These are phyloP conservation scores for Penicillium sp. DNA, from an alignment of 2,329 filamentous ascomycete genomes.

Conservation along the genomic window DNA sequence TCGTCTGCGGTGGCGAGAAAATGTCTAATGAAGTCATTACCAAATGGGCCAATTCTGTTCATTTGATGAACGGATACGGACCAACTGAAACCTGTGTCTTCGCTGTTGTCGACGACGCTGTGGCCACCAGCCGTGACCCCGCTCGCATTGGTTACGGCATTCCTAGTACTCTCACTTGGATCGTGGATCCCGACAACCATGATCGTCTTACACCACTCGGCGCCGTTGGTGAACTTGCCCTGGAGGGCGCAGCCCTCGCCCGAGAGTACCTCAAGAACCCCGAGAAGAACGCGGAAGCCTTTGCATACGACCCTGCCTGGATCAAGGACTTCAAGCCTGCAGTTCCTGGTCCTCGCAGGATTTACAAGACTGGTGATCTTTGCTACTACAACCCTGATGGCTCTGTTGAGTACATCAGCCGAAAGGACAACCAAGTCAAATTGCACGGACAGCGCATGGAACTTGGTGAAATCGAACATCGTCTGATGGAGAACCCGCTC, in stretches of 20 bases:
- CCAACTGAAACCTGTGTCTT: slow-evolving; percentile 40
- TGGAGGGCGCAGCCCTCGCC: slow-evolving; percentile 41
- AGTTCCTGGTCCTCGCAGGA: slow-evolving; percentile 13
- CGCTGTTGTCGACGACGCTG: slow-evolving; percentile 30
- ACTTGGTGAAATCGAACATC: slow-evolving; percentile 52
- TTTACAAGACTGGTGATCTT: slow-evolving; percentile 37
- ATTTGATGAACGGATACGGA: slow-evolving; percentile 43
- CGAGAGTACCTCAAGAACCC: slow-evolving; percentile 44
- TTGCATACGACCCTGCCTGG: slow-evolving; percentile 35
- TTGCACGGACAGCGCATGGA: slow-evolving; percentile 66
- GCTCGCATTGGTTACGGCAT: slow-evolving; percentile 31
- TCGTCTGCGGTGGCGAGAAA: slow-evolving; percentile 54
- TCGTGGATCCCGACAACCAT: slow-evolving; percentile 36
- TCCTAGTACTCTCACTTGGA: slow-evolving; percentile 33
- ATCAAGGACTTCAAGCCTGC: slow-evolving; percentile 17
- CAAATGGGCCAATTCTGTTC: slow-evolving; percentile 60
- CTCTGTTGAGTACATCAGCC: slow-evolving; percentile 48
- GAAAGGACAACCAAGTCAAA: slow-evolving; percentile 69
- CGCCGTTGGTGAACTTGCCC: slow-evolving; percentile 35
- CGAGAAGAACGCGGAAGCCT: slow-evolving; percentile 32
- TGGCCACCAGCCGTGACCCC: slow-evolving; percentile 27
- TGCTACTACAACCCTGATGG: slow-evolving; percentile 37
- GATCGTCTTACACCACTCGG: slow-evolving; percentile 40
- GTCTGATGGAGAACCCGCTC: slow-evolving; percentile 32
- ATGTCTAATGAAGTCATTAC: slow-evolving; percentile 71